Conservation (phyloP, 345 rosid genomes). For the Arabis alpina region DNA sequence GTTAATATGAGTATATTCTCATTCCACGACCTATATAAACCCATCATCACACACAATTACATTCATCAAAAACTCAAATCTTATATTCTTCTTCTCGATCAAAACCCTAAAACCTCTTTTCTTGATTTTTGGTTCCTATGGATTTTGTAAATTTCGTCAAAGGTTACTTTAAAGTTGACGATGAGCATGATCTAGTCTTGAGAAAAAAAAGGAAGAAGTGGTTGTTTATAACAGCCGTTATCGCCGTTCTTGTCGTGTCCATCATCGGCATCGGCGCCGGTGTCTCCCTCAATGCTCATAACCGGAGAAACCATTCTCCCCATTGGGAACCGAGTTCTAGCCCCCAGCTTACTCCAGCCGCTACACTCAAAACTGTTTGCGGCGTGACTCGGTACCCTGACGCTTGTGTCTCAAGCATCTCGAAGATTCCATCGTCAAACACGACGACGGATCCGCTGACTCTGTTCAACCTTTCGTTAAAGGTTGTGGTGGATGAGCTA, state of each 20-base stretch:
- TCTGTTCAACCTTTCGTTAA: conserved; percentile 60
- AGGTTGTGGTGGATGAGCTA: conserved; percentile 53
- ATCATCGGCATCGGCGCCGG: conserved; percentile 51
- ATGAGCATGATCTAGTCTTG: too few relatives aligned
- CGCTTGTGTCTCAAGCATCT: conserved; percentile 71
- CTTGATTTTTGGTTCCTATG: too few relatives aligned
- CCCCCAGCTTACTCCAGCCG: conserved; percentile 70
- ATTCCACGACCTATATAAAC: too few relatives aligned
- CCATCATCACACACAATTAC: too few relatives aligned
- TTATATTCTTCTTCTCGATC: too few relatives aligned
- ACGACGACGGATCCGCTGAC: conserved; percentile 55
- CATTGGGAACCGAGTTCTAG: too few relatives aligned
- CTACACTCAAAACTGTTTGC: conserved; percentile 67
- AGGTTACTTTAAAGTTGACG: too few relatives aligned
- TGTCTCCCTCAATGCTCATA: conserved; percentile 1
- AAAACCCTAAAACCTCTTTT: too few relatives aligned
- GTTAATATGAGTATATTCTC: too few relatives aligned
- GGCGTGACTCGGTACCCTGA: conserved; percentile 65
- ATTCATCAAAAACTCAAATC: too few relatives aligned
- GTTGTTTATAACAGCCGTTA: conserved; percentile 41
- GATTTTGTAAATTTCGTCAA: too few relatives aligned
- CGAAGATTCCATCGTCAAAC: conserved; percentile 53
- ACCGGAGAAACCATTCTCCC: conserved; percentile 24
- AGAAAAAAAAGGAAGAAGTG: conserved; percentile 54
- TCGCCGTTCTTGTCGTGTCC: conserved; percentile 41